phyloP scores from a whole-genome alignment of 75 land plant genomes.

The Pinus albicaulis region DNA sequence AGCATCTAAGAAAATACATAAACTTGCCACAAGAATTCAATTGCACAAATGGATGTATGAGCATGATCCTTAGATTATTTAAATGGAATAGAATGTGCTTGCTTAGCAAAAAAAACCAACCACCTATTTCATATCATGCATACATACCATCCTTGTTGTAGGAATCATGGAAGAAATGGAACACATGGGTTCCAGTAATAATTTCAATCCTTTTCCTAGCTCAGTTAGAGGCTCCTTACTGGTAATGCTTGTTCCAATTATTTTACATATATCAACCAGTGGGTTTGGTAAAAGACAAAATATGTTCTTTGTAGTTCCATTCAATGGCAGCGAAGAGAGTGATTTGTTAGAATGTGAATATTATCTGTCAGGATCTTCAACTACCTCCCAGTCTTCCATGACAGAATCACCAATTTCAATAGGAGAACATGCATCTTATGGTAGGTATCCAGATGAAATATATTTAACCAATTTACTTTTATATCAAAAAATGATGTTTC shows the following conservation, averaged over 20 bases:
- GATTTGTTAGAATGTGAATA: conserved; percentile 4
- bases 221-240: neutral
- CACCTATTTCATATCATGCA: no score
- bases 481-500: no score
- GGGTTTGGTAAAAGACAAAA: neutral
- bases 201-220: neutral
- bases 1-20: no score
- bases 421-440: no score
- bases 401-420: neutral
- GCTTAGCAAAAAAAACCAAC: no score
- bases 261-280: neutral
- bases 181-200: neutral
- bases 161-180: neutral
- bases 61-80: no score
- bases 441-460: no score
- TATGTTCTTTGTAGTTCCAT: neutral
- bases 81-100: no score
- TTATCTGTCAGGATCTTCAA: neutral
- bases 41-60: no score
- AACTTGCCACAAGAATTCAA: no score
- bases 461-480: no score
- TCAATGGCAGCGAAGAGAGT: neutral
- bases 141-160: neutral
- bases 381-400: neutral
- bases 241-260: conserved; percentile 1